Conservation (phyloP, 495 filamentous ascomycete genomes). For the Penicillium samsonianum region DNA sequence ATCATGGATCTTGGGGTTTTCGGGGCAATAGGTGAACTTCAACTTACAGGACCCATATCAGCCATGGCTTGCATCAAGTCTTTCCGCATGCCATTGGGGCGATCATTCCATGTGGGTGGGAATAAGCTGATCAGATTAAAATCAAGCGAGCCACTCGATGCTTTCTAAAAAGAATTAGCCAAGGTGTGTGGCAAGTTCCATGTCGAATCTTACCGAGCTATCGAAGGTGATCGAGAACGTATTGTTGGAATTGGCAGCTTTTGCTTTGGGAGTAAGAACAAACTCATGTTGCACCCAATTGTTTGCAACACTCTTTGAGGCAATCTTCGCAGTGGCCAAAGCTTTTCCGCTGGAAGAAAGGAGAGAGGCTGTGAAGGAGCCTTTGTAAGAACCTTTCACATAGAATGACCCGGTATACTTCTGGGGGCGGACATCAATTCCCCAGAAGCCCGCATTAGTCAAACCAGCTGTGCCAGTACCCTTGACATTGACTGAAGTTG, state of each 20-base stretch:
- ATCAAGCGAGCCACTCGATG: conserved; percentile 54
- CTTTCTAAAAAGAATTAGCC: conserved; percentile 26
- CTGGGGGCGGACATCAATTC: conserved; percentile 56
- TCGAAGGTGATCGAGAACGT: conserved; percentile 64
- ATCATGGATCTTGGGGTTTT: not conserved
- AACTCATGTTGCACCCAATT: conserved; percentile 40
- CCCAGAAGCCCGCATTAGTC: conserved; percentile 63
- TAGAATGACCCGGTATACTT: conserved; percentile 62
- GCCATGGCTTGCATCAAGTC: conserved; percentile 62
- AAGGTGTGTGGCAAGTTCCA: not conserved
- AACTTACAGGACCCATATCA: conserved; percentile 41
- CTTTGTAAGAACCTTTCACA: conserved; percentile 46
- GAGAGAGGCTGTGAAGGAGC: conserved; percentile 34
- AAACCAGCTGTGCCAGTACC: conserved; percentile 50
- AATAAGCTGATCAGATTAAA: conserved; percentile 70
- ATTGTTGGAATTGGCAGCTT: conserved; percentile 60
- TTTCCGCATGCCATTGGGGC: conserved; percentile 62
- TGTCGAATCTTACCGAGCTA: conserved; percentile 34
- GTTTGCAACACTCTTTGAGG: conserved; percentile 28
- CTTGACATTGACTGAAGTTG: conserved; percentile 60
- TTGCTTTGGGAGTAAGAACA: conserved; percentile 35
- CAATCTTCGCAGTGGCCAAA: conserved; percentile 32
- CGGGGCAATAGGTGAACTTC: too few relatives aligned
- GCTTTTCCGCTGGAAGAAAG: conserved; percentile 33
- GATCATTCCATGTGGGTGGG: conserved; percentile 59